These are phyloP conservation scores for Carex littledalei DNA, from an alignment of 176 grass and related monocot species.

Conservation along the genomic window DNA sequence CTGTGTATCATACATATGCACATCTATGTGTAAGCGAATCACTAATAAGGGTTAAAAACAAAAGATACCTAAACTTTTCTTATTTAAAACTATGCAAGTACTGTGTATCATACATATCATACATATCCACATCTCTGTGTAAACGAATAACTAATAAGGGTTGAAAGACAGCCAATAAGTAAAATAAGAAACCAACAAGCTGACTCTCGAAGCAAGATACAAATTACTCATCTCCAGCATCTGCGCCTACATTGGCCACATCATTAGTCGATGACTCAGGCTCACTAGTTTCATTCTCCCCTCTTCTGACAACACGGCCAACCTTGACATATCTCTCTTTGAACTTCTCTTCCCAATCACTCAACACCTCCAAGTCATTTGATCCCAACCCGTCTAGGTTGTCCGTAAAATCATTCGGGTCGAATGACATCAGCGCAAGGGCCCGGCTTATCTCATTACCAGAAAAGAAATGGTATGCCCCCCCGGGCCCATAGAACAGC, in stretches of 20 bases:
- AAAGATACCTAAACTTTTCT: neutral
- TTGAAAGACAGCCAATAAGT: neutral
- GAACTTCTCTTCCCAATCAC: conserved; percentile 91
- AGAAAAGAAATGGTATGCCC: conserved; percentile 81
- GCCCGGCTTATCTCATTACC: conserved; percentile 78
- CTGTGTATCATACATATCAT: too few species aligned
- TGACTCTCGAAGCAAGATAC: neutral
- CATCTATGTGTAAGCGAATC: neutral
- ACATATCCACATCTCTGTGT: too few species aligned
- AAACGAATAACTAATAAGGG: too few species aligned
- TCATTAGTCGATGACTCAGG: neutral
- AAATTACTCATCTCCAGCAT: neutral
- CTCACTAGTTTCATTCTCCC: neutral
- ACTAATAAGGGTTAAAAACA: neutral
- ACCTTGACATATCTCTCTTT: conserved; percentile 74
- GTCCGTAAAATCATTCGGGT: conserved; percentile 63
- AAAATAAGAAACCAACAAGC: neutral
- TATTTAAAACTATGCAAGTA: too few species aligned
- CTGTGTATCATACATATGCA: conserved; percentile 5
- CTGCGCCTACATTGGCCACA: neutral
- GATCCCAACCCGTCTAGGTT: conserved; percentile 61
- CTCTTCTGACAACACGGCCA: conserved; percentile 36
- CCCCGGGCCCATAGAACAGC: conserved; percentile 86
- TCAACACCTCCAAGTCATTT: conserved; percentile 70
- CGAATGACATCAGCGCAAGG: conserved; percentile 94